These are phyloP conservation scores for Lecanicillium sp. DNA, from an alignment of 2,329 filamentous ascomycete species.

Conservation along the genomic window DNA sequence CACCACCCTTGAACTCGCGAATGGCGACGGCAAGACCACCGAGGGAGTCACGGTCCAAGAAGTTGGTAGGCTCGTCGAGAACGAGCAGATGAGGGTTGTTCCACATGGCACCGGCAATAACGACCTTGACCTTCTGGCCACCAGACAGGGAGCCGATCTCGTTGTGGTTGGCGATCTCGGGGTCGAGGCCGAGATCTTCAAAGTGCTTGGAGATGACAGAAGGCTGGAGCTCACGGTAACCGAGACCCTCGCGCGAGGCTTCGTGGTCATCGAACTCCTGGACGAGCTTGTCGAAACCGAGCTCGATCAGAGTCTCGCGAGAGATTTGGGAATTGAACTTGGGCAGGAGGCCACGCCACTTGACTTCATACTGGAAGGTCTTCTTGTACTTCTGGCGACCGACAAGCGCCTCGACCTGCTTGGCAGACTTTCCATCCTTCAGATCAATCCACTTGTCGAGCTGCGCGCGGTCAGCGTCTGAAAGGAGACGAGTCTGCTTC, in stretches of 20 bases:
- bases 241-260: conserved; percentile 94
- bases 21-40: conserved; percentile 97
- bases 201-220: conserved; percentile 97
- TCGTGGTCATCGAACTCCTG: conserved; percentile 99
- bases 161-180: conserved; percentile 98
- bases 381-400: conserved; percentile 99
- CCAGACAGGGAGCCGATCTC: conserved; percentile 93
- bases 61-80: conserved; percentile 97
- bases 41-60: conserved; percentile 95
- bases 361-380: conserved; percentile 96
- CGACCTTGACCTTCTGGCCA: conserved; percentile 98
- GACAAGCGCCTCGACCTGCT: conserved; percentile 81
- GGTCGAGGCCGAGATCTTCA: conserved; percentile 90
- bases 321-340: conserved; percentile 93
- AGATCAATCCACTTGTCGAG: conserved; percentile 89
- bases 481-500: conserved; percentile 93
- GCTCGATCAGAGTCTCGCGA: conserved; percentile 79
- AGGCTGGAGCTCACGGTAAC: conserved; percentile 88
- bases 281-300: conserved; percentile 86
- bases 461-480: conserved; percentile 76
- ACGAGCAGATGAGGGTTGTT: conserved; percentile 98
- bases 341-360: conserved; percentile 83
- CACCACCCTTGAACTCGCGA: conserved; percentile 94
- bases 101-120: conserved; percentile 94
- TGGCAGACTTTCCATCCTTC: conserved; percentile 69